Evolutionary conservation across 345 rosid species (phyloP).

Genomic region (Rhizophora mangle): DNA sequence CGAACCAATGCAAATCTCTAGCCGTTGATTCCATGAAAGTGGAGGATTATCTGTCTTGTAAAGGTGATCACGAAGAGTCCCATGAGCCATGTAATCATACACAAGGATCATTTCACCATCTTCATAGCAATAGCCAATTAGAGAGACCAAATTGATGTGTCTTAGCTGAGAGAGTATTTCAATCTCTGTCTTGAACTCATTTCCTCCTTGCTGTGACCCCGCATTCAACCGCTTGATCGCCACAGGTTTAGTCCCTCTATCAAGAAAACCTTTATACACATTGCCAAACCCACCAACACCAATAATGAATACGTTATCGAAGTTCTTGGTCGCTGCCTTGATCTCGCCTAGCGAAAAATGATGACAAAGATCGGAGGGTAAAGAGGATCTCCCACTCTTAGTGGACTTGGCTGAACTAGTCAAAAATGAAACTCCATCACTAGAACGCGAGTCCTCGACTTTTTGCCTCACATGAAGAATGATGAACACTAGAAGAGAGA

Average conservation of each 20-base stretch:
- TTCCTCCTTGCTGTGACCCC: conserved; percentile 37
- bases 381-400: conserved; percentile 4
- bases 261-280: conserved; percentile 35
- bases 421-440: conserved; percentile 9
- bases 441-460: neutral
- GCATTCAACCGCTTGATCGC: conserved; percentile 42
- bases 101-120: conserved; percentile 43
- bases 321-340: conserved; percentile 28
- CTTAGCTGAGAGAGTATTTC: conserved; percentile 39
- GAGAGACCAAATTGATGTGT: conserved; percentile 36
- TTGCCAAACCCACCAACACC: conserved; percentile 43
- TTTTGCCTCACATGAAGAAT: neutral
- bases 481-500: neutral
- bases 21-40: conserved; percentile 39
- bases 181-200: conserved; percentile 43
- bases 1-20: conserved; percentile 44
- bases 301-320: conserved; percentile 20
- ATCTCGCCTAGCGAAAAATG: conserved; percentile 32
- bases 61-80: conserved; percentile 35
- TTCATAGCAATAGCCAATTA: conserved; percentile 46
- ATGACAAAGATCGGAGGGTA: conserved; percentile 29
- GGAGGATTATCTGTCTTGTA: conserved; percentile 22
- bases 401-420: conserved; percentile 1
- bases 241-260: conserved; percentile 19
- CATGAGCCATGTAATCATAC: conserved; percentile 36